phyloP scores from a whole-genome alignment of 805 yeast genomes.

The Cyberlindnera maclurae region DNA sequence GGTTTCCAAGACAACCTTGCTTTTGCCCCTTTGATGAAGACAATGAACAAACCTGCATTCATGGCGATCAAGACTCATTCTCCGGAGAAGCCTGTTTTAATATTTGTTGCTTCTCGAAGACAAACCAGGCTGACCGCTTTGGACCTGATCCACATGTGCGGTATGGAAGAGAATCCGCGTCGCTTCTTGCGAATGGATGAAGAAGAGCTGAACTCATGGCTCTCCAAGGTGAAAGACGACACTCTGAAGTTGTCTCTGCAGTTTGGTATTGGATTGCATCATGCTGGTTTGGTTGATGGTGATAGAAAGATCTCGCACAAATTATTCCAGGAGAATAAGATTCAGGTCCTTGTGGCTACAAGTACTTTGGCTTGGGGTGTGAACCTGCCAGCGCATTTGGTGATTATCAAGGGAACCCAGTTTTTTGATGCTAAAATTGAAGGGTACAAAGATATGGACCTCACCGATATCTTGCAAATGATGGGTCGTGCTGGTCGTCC shows the following conservation, averaged over 20 bases:
- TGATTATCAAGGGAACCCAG: constrained; percentile 93
- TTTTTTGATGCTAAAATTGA: constrained; percentile 91
- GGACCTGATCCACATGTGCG: constrained; percentile 63
- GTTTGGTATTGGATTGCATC: constrained; percentile 88
- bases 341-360: constrained; percentile 87
- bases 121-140: constrained; percentile 87
- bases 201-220: constrained; percentile 48
- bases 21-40: constrained; percentile 56
- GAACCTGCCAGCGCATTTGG: constrained; percentile 95
- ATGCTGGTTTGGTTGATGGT: constrained; percentile 90
- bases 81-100: constrained; percentile 83
- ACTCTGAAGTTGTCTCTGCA: constrained; percentile 76
- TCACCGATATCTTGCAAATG: constrained; percentile 93
- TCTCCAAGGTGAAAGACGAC: constrained; percentile 61
- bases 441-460: constrained; percentile 88
- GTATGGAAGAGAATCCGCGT: constrained; percentile 49
- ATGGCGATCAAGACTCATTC: constrained; percentile 63
- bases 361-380: constrained; percentile 99
- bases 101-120: constrained; percentile 94
- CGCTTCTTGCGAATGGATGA: constrained; percentile 54
- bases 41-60: constrained; percentile 70
- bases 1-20: constrained; percentile 89
- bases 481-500: constrained; percentile 99
- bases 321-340: constrained; percentile 76
- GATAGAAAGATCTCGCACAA: constrained; percentile 87